A percentile compares a stretch with the other conserved stretches of the same genome.
These are phyloP conservation scores for Alternaria rosae DNA, from an alignment of 2,329 filamentous ascomycete species.

Conservation along the genomic window DNA sequence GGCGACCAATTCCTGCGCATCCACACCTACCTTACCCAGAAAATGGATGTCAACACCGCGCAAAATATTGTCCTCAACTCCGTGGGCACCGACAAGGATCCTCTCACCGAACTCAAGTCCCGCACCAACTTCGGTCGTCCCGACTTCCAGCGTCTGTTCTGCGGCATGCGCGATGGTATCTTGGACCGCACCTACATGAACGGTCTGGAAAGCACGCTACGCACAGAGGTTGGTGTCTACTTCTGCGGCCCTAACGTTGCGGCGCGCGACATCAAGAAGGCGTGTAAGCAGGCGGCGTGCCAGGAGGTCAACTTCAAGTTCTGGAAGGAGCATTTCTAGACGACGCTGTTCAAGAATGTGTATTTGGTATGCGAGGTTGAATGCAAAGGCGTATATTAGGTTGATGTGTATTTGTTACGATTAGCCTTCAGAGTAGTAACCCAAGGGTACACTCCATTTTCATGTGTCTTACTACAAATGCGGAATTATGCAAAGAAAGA, in stretches of 20 bases:
- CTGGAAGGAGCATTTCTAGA: slow-evolving; percentile 90
- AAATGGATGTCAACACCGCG: slow-evolving; percentile 87
- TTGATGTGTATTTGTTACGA: slow-evolving; percentile 10
- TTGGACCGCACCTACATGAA: slow-evolving; percentile 83
- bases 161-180: slow-evolving; percentile 87
- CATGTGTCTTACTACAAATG: slow-evolving; percentile 1
- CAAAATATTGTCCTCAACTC: slow-evolving; percentile 98
- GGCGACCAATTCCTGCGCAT: slow-evolving; percentile 92
- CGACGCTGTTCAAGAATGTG: not conserved
- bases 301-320: slow-evolving; percentile 92
- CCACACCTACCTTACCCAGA: slow-evolving; percentile 96
- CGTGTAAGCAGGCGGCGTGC: slow-evolving; percentile 74
- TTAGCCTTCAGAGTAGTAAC: slow-evolving; percentile 8
- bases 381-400: not conserved
- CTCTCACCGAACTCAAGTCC: slow-evolving; percentile 86
- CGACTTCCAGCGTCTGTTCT: slow-evolving; percentile 82
- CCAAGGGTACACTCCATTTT: slow-evolving; percentile 10
- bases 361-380: not conserved
- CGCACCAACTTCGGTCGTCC: slow-evolving; percentile 95
- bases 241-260: slow-evolving; percentile 88
- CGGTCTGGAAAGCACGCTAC: slow-evolving; percentile 76
- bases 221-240: slow-evolving; percentile 93
- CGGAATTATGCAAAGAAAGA: not conserved
- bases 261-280: slow-evolving; percentile 84
- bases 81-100: slow-evolving; percentile 86